A percentile compares a stretch with the other conserved stretches of the same genome.
Evolutionary conservation across 1,139 yeast species (phyloP).

Genomic region (Pichia sp.): DNA sequence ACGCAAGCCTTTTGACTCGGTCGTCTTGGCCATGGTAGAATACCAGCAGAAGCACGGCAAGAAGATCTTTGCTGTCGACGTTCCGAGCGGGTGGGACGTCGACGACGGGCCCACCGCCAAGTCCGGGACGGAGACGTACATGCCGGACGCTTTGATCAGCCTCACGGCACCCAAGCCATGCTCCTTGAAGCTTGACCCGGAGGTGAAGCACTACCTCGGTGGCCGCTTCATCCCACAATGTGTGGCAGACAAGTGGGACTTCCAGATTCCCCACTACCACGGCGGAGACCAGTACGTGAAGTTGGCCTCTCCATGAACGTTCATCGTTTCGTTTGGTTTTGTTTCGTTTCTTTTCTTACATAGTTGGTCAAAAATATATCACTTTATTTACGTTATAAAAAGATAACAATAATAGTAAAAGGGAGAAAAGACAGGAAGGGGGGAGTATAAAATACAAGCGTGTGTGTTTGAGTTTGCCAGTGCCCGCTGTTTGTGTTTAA

Average conservation of each 20-base stretch:
- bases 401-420: background rate
- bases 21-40: constrained; percentile 46
- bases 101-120: constrained; percentile 65
- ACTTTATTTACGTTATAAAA: background rate
- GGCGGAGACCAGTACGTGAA: constrained; percentile 48
- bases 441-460: background rate
- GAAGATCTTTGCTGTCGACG: constrained; percentile 70
- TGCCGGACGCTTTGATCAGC: constrained; percentile 69
- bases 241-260: constrained; percentile 69
- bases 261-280: constrained; percentile 53
- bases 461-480: no score
- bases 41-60: constrained; percentile 27
- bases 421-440: background rate
- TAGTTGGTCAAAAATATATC: background rate
- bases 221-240: constrained; percentile 72
- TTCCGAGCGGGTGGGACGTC: constrained; percentile 97
- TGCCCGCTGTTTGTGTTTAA: background rate
- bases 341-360: background rate
- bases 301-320: constrained; percentile 7
- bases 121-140: constrained; percentile 36
- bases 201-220: constrained; percentile 67
- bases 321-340: background rate
- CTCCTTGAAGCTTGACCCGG: constrained; percentile 45
- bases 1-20: constrained; percentile 67
- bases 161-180: constrained; percentile 95